phyloP scores from a whole-genome alignment of 2,329 filamentous ascomycete genomes.

The Chalaropsis ovoidea region DNA sequence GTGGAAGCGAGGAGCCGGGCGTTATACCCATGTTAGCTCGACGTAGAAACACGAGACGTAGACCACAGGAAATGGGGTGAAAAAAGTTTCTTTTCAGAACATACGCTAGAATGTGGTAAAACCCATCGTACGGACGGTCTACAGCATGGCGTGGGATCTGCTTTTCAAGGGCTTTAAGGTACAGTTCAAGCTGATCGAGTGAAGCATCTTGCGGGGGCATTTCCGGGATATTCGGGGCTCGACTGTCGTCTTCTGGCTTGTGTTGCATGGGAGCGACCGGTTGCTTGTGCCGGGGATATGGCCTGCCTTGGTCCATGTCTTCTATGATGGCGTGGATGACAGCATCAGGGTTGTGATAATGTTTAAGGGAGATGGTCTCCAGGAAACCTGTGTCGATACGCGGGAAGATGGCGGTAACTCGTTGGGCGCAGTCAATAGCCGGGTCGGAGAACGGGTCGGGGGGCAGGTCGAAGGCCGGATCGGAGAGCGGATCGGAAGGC shows the following conservation, averaged over 20 bases:
- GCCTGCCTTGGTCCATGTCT: not conserved
- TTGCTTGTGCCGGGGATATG: not conserved
- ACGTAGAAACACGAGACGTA: too few species aligned
- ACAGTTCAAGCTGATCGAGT: not conserved
- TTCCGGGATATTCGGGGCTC: not conserved
- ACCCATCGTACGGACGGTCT: not conserved
- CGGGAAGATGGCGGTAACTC: not conserved
- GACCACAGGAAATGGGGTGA: not conserved
- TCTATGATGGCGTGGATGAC: not conserved
- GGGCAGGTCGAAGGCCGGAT: too few species aligned
- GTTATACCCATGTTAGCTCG: not conserved
- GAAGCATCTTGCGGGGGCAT: not conserved
- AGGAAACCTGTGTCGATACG: not conserved
- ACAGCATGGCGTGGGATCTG: not conserved
- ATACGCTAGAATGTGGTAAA: not conserved
- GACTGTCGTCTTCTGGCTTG: not conserved
- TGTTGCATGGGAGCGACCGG: not conserved
- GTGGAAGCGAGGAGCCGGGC: not conserved
- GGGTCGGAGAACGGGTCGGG: not conserved
- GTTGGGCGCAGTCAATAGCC: not conserved
- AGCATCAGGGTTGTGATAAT: not conserved
- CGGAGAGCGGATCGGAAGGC: too few species aligned
- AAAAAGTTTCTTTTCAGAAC: not conserved
- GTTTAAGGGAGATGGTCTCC: not conserved
- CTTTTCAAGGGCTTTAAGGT: not conserved